Evolutionary conservation across 306 rosid genomes (phyloP), one percentile per base, ranked within the genome.

Genomic region (Oxytropis ochrocephala): DNA sequence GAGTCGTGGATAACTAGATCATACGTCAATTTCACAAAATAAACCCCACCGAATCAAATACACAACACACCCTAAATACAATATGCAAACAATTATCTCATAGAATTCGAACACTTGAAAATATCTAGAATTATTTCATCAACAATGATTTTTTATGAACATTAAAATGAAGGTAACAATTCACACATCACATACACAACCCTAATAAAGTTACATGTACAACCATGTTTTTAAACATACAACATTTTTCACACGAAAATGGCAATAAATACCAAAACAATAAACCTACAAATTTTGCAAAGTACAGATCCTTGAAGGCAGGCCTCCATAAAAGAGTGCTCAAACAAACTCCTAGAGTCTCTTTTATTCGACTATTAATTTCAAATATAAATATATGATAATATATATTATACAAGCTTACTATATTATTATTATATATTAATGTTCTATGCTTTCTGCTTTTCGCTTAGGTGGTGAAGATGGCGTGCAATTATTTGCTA

Each of bases 381-480:
- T n/a, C n/a, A n/a, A n/a, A n/a, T n/a, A n/a, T n/a, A 44, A 50
- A 11, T 30, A 27, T 74, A 30, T 27, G 11, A 46, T 30, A 11
- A 50, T 42, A 33, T 41, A 51, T 69, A 62, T 62, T 35, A 16
- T 39, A 41, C 70, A 62, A 52, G 32, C 8, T 44, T 13, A 44
- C 17, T 12, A 41, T 44, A 53, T 21, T 19, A 44, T 18, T 33
- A 59, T 44, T 41, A 18, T 24, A 5, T 53, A 58, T 55, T 48
- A 80, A 63, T 72, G 70, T 36, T 30, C 64, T 60, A 38, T 17
- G 75, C 78, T 72, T 59, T 70, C 72, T 59, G 38, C 52, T 67
- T 75, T 78, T 33, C 21, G n/a, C 33, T 77, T 42, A 30, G 74
- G 77, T 11, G 85, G 77, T 11, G 85, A 79, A 72, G 85, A 80